phyloP scores from a whole-genome alignment of 257 asterid genomes.

The Rubia yunnanensis region DNA sequence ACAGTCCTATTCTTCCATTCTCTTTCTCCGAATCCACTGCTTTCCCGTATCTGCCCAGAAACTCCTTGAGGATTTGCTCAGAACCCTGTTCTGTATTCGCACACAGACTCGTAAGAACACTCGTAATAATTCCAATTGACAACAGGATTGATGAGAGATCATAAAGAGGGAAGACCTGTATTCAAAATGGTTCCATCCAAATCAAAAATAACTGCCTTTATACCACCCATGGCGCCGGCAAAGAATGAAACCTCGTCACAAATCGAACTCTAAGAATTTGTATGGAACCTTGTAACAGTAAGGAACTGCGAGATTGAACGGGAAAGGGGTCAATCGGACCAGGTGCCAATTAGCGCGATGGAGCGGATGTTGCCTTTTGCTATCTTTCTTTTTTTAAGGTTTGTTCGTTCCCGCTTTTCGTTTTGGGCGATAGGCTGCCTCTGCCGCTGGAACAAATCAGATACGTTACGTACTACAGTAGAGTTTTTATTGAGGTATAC shows the following conservation, averaged over 20 bases:
- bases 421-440: neutral
- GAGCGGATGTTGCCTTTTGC: neutral
- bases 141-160: neutral
- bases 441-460: neutral
- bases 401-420: neutral
- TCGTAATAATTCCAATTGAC: neutral
- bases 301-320: too few relatives aligned
- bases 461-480: neutral
- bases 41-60: conserved; percentile 60
- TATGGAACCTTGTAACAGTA: neutral
- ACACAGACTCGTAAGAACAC: neutral
- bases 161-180: conserved; percentile 34
- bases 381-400: too few relatives aligned
- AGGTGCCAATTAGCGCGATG: conserved; percentile 7
- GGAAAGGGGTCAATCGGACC: conserved; percentile 18
- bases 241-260: neutral
- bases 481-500: neutral
- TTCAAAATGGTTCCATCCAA: conserved; percentile 85
- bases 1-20: conserved; percentile 54
- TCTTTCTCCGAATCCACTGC: conserved; percentile 65
- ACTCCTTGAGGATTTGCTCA: conserved; percentile 55
- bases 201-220: conserved; percentile 74
- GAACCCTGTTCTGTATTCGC: conserved; percentile 54
- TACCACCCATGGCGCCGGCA: conserved; percentile 8
- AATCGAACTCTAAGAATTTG: neutral